Evolutionary conservation across 2,329 filamentous ascomycete species (phyloP), one percentile per base, ranked within the genome.

Genomic region (Aspergillus flavus): DNA sequence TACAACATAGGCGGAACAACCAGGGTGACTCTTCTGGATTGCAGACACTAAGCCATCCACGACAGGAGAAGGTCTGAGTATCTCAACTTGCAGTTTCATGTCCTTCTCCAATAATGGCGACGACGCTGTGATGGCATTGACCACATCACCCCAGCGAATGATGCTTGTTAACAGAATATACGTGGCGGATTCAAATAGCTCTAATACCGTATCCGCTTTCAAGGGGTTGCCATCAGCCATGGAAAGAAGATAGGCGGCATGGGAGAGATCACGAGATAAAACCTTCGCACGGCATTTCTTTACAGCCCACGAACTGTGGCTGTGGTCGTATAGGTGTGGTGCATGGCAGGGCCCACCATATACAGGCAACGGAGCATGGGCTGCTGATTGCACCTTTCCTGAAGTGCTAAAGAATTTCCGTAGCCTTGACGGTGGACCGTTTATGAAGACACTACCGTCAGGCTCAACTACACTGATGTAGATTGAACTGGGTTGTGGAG

Each of bases 281-380:
- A 46, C 10, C 21, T 46, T 0, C 2, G 21, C 9, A 46, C 43
- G 43, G n/a, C 19, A 23, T 26, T 23, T 4, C 43, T 46, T 11
- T 6, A 46, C 43, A 21, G 14, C 21, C 43, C 43, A 46, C 10
- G 43, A 10, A n/a, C 43, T 46, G 21, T 46, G 21, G 43, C n/a
- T 30, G 5, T 26, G 7, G 30, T 52, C 73, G 68, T 87, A 89
- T 3, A 82, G 78, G 50, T 82, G 81, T 58, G 74, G 79, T 19
- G 84, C 81, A 64, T 76, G 74, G 34, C 73, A 75, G 1, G 75
- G 58, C 6, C 74, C 74, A 0, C 68, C 68, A 61, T 72, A 74
- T 0, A 76, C 71, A 0, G 73, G 72, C 16, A 76, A 46, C 14
- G 62, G 56, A 12, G 67, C 57, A 57, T 64, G 67, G 30, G 67